Conservation (phyloP, 208 protist genomes). For the Leishmania tropica region DNA sequence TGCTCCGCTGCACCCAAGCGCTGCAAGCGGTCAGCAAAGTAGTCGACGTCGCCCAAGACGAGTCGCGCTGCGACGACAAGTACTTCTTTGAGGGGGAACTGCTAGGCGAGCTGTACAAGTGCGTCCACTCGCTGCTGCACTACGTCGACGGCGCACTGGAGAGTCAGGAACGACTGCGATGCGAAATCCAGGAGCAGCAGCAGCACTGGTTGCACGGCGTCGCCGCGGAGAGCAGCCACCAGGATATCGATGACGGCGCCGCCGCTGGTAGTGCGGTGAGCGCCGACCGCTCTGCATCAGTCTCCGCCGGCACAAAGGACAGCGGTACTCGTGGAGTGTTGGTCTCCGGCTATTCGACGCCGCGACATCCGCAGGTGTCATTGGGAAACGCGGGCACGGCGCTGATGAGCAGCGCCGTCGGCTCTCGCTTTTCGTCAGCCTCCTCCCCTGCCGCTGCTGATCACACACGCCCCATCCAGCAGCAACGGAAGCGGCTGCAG, state of each 20-base stretch:
- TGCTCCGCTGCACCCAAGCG: conserved; percentile 63
- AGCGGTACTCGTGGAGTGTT: neutral
- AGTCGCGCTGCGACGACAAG: conserved; percentile 13
- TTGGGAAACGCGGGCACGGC: conserved; percentile 2
- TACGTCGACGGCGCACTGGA: conserved; percentile 77
- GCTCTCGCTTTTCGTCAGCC: conserved; percentile 11
- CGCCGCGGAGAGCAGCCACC: neutral
- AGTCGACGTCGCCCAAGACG: conserved; percentile 34
- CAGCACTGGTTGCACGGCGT: conserved; percentile 12
- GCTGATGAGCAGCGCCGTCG: conserved; percentile 18
- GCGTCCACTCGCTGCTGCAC: conserved; percentile 49
- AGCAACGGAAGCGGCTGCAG: conserved; percentile 37
- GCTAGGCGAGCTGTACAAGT: conserved; percentile 52
- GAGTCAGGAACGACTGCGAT: conserved; percentile 63
- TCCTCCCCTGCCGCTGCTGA: neutral
- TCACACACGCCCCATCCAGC: conserved; percentile 16
- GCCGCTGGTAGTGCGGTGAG: neutral
- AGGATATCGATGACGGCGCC: neutral
- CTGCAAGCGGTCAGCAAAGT: conserved; percentile 53
- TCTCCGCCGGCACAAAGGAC: neutral
- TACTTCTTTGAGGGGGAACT: conserved; percentile 46
- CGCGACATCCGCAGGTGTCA: conserved; percentile 14
- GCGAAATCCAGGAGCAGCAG: conserved; percentile 37
- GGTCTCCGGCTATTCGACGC: conserved; percentile 20
- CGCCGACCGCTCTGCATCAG: neutral